A percentile compares a stretch with the other conserved stretches of the same genome.
phyloP scores from a whole-genome alignment of 176 grass and related monocot genomes.

The Eleusine coracana region DNA sequence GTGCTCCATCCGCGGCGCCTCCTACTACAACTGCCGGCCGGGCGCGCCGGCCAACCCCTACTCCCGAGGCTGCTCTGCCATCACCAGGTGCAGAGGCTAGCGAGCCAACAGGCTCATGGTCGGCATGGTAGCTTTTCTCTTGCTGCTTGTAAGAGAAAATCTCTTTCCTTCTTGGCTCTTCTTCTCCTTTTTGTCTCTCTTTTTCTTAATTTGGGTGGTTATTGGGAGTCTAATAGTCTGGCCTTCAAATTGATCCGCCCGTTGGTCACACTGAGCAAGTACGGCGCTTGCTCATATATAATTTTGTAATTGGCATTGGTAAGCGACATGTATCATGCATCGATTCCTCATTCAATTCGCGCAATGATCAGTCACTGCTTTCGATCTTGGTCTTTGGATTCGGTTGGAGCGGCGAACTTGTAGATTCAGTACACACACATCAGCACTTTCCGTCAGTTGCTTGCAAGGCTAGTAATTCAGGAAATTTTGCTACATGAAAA shows the following conservation, averaged over 20 bases:
- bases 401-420: no score
- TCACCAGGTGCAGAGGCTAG: slow-evolving; percentile 61
- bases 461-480: not conserved
- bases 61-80: slow-evolving; percentile 60
- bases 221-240: not conserved
- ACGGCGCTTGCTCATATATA: not conserved
- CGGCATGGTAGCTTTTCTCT: not conserved
- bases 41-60: slow-evolving; percentile 64
- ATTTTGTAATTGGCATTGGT: slow-evolving; percentile 24
- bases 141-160: slow-evolving; percentile 6
- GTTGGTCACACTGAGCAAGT: not conserved
- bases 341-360: slow-evolving; percentile 6
- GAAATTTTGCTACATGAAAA: not conserved
- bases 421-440: no score
- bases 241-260: not conserved
- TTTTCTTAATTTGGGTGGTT: not conserved
- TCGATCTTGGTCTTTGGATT: no score
- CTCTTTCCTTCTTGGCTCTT: not conserved
- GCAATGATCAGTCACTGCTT: not conserved
- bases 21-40: slow-evolving; percentile 71
- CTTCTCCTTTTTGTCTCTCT: not conserved
- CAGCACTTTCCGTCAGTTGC: not conserved
- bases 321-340: not conserved
- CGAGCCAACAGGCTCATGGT: not conserved
- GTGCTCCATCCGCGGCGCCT: slow-evolving; percentile 45